A percentile compares a stretch with the other conserved stretches of the same genome.
Evolutionary conservation across 148 eudicot species (phyloP).

Genomic region (Nyssa sinensis): DNA sequence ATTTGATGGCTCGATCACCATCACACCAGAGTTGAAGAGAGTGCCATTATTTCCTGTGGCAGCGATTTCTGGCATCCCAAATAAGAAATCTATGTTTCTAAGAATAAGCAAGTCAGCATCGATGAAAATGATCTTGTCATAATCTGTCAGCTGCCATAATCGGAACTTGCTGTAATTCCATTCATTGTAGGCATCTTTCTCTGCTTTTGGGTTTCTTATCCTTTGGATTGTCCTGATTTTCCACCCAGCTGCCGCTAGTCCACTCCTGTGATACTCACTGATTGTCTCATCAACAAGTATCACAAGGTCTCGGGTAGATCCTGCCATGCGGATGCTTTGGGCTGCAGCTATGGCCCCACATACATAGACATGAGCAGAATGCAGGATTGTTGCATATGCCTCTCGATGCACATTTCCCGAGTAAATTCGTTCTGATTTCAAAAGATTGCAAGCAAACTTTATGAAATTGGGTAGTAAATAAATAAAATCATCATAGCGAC

Average conservation of each 20-base stretch:
- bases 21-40: constrained; percentile 90
- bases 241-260: constrained; percentile 88
- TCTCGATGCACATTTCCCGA: constrained; percentile 49
- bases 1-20: constrained; percentile 88
- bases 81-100: constrained; percentile 74
- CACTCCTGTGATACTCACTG: constrained; percentile 61
- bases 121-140: constrained; percentile 83
- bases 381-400: constrained; percentile 90
- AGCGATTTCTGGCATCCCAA: constrained; percentile 74
- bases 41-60: constrained; percentile 84
- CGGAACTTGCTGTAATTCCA: constrained; percentile 98
- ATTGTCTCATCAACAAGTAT: constrained; percentile 87
- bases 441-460: not conserved
- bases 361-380: constrained; percentile 77
- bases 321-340: constrained; percentile 80
- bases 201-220: constrained; percentile 87
- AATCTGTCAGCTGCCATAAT: constrained; percentile 86
- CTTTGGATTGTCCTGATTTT: constrained; percentile 66
- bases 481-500: not conserved
- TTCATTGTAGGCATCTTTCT: constrained; percentile 84
- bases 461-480: not conserved
- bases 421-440: constrained; percentile 37
- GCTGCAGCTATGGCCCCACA: constrained; percentile 94
- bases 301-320: constrained; percentile 77
- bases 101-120: constrained; percentile 80